Conservation (phyloP, 768 basidiomycete species). For the Glaciozyma antarctica region DNA sequence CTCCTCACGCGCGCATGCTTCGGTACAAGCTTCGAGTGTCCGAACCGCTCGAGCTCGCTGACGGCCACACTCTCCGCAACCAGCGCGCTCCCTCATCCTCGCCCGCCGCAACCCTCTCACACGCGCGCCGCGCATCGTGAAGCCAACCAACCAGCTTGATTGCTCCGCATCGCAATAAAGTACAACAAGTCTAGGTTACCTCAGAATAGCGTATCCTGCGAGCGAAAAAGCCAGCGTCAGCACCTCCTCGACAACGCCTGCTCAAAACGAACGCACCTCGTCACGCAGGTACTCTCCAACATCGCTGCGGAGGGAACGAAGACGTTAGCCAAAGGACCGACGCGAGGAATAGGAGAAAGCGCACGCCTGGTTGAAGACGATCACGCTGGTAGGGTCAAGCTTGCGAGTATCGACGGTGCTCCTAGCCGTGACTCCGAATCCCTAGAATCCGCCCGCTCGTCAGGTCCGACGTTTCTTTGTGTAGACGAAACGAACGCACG, state of each 20-base stretch:
- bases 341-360: constrained; percentile 34
- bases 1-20: too few relatives aligned
- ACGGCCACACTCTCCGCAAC: too few relatives aligned
- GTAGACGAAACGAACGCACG: constrained; percentile 45
- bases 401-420: constrained; percentile 94
- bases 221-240: background rate
- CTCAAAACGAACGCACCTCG: constrained; percentile 38
- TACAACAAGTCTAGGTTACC: background rate
- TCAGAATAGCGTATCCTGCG: constrained; percentile 68
- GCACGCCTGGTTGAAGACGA: constrained; percentile 97
- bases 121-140: too few relatives aligned
- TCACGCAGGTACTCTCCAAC: constrained; percentile 97
- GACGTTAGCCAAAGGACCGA: constrained; percentile 2
- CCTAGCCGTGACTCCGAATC: constrained; percentile 92
- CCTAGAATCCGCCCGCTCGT: constrained; percentile 47
- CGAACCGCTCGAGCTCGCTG: too few relatives aligned
- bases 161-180: too few relatives aligned
- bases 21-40: too few relatives aligned
- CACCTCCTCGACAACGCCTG: accelerated
- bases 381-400: constrained; percentile 89
- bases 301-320: constrained; percentile 52
- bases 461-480: background rate
- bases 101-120: too few relatives aligned
- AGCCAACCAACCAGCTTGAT: too few relatives aligned
- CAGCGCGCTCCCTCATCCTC: too few relatives aligned